Percentiles rank a stretch among this genome's conserved stretches.
Evolutionary conservation across 306 rosid genomes (phyloP).

Genomic region (Arachis stenosperma): DNA sequence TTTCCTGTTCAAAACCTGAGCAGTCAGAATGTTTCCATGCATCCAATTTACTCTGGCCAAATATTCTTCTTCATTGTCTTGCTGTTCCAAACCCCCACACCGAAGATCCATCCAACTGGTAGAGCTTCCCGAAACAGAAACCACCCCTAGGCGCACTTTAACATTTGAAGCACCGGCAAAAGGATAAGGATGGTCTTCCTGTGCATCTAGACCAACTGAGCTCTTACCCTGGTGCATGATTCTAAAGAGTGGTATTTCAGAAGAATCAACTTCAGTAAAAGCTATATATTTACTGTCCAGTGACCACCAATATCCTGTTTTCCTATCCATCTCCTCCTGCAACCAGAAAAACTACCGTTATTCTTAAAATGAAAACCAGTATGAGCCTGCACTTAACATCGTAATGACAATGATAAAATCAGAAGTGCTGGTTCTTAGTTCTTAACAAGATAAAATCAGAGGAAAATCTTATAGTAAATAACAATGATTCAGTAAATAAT

Average conservation of each 20-base stretch:
- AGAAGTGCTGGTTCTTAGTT: slow-evolving; percentile 5
- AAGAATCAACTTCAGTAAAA: slow-evolving; percentile 89
- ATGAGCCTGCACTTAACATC: slow-evolving; percentile 7
- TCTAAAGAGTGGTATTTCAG: slow-evolving; percentile 87
- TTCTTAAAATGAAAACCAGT: slow-evolving; percentile 10
- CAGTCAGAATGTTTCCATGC: slow-evolving; percentile 71
- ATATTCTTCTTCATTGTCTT: slow-evolving; percentile 74
- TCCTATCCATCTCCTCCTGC: slow-evolving; percentile 99
- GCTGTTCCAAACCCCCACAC: slow-evolving; percentile 63
- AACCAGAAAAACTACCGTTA: slow-evolving; percentile 38
- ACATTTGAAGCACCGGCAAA: slow-evolving; percentile 94
- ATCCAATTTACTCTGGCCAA: slow-evolving; percentile 95
- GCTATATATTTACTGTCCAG: slow-evolving; percentile 85
- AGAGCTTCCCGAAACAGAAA: slow-evolving; percentile 71
- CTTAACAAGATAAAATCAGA: slow-evolving; percentile 21
- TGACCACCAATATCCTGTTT: slow-evolving; percentile 98
- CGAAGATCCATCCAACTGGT: slow-evolving; percentile 91
- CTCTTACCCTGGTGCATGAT: slow-evolving; percentile 95
- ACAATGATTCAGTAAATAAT: slow-evolving; percentile 6
- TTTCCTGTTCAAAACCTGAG: slow-evolving; percentile 86
- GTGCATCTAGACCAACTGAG: slow-evolving; percentile 82
- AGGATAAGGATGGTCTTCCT: slow-evolving; percentile 97
- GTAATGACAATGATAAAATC: background rate
- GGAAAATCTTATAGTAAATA: slow-evolving; percentile 28
- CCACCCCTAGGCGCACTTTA: slow-evolving; percentile 84